These are phyloP conservation scores for Ophiostoma novo-ulmi DNA, from an alignment of 2,329 filamentous ascomycete species.

Conservation along the genomic window DNA sequence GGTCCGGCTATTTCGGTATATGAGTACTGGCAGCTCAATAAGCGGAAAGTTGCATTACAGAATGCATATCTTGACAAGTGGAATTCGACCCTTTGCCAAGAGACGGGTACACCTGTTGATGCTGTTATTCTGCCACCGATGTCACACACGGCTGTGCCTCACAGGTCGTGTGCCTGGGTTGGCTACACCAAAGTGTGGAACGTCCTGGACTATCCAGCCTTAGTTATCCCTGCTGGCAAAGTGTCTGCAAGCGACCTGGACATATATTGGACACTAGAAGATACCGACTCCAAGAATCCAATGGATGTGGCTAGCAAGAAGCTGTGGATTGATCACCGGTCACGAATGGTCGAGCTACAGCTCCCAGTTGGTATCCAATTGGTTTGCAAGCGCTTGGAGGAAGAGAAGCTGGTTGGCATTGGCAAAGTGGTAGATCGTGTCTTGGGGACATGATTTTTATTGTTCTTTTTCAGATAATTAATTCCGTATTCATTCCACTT, in stretches of 20 bases:
- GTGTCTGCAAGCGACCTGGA: constrained; percentile 34
- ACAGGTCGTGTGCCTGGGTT: constrained; percentile 40
- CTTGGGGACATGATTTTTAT: background rate
- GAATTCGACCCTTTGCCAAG: constrained; percentile 42
- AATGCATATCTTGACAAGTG: constrained; percentile 56
- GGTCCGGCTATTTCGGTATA: constrained; percentile 54
- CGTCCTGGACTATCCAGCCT: constrained; percentile 55
- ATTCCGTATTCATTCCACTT: no score
- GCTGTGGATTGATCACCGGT: constrained; percentile 41
- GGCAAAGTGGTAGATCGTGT: constrained; percentile 35
- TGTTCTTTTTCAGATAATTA: background rate
- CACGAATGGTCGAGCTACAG: constrained; percentile 35
- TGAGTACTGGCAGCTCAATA: constrained; percentile 64
- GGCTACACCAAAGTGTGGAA: constrained; percentile 62
- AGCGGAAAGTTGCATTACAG: constrained; percentile 48
- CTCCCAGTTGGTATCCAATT: constrained; percentile 52
- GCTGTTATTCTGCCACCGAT: constrained; percentile 54
- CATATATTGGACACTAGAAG: constrained; percentile 38
- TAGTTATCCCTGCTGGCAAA: constrained; percentile 51
- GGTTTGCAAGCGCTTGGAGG: constrained; percentile 47
- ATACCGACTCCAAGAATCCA: constrained; percentile 43
- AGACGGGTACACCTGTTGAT: constrained; percentile 47
- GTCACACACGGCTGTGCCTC: constrained; percentile 53
- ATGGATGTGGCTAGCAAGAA: constrained; percentile 37
- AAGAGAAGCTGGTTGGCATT: constrained; percentile 50